Evolutionary conservation across 176 grass and related monocot genomes (phyloP), one percentile per base, ranked within the genome.

Genomic region (Oryza coarctata): DNA sequence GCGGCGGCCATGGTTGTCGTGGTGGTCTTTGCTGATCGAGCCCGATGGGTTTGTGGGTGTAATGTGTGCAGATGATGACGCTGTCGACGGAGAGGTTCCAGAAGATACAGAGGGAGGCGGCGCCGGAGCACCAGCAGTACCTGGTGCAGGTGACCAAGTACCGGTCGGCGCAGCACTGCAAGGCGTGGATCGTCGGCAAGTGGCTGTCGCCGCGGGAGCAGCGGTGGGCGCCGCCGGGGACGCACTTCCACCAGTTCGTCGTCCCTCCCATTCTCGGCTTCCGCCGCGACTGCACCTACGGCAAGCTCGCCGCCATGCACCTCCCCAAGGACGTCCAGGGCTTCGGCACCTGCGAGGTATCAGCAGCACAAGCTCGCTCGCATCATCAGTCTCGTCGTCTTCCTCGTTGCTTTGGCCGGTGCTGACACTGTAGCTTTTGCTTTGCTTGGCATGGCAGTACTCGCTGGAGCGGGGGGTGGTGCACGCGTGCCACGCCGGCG

Each of bases 231-330:
- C 84, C 92, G 22, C 2, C 88, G 4, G 92, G 92, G n/a, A 98
- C 95, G 30, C 92, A 98, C 84, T 98, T 98, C 84, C 92, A 98
- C 87, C 95, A 98, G 80, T 98, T 98, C 70, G 95, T 98, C 4
- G 95, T 98, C 32, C 95, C 95, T 0, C 95, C 92, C 0, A 95
- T 98, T 64, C 76, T 98, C 41, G 68, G 71, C 5, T 95, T 98
- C 74, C 90, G 95, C 4, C 75, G 95, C 9, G 95, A 98, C 70
- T 98, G 95, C 92, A 98, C 95, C 50, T 98, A 98, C 33, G 95
- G 95, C 45, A 90, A 93, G 47, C 83, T 98, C 68, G 95, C 95
- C 22, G 95, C 95, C 5, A 98, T 98, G 95, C 80, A 61, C 22
- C 87, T 98, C 31, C 95, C 95, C 70, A 63, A 83, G 68, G 90